phyloP scores from a whole-genome alignment of 1,284 basidiomycete genomes.

The Rhodotorula sp. region DNA sequence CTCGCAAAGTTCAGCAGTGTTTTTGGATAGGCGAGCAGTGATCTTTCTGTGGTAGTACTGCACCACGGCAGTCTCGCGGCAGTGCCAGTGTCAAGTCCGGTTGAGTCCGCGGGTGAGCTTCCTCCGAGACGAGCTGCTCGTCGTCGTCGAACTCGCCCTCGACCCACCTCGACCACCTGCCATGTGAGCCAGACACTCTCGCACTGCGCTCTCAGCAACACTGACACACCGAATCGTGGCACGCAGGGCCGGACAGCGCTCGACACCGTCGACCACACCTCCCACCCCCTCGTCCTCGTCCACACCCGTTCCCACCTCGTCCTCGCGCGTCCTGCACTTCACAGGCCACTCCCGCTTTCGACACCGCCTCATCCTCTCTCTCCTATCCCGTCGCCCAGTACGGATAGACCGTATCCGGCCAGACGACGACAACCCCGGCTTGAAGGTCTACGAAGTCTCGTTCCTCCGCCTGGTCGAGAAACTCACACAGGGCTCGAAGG shows the following conservation, averaged over 20 bases:
- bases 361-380: slow-evolving; percentile 78
- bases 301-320: neutral
- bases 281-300: neutral
- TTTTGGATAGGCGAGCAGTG: too few species aligned
- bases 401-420: slow-evolving; percentile 86
- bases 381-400: slow-evolving; percentile 82
- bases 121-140: neutral
- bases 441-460: slow-evolving; percentile 92
- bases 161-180: neutral
- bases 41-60: too few species aligned
- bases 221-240: neutral
- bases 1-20: too few species aligned
- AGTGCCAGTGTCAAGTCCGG: neutral
- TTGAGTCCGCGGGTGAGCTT: neutral
- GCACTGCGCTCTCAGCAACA: neutral
- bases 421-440: slow-evolving; percentile 89
- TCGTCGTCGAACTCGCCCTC: neutral
- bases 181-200: neutral
- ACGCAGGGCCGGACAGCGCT: neutral
- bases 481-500: slow-evolving; percentile 87
- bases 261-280: too few species aligned
- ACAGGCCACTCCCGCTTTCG: slow-evolving; percentile 76
- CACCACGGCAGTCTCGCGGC: too few species aligned
- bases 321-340: slow-evolving; percentile 29
- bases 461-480: slow-evolving; percentile 86